phyloP scores from a whole-genome alignment of 106 monocot genomes.

The Xerophyta viscosa region DNA sequence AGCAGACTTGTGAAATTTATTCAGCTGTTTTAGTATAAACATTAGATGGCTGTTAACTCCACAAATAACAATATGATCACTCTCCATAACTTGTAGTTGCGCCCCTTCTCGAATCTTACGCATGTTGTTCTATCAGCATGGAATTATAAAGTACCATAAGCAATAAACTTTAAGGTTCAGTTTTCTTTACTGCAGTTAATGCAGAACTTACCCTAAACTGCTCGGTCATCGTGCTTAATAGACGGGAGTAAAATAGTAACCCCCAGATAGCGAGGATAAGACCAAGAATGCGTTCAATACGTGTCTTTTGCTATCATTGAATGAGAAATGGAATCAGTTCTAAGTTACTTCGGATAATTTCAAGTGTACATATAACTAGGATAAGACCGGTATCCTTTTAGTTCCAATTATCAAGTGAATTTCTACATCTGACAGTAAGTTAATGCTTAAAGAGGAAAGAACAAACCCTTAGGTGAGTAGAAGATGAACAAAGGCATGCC shows the following conservation, averaged over 20 bases:
- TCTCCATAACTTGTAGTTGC: slow-evolving; percentile 88
- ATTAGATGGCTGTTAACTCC: slow-evolving; percentile 89
- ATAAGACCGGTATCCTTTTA: too few relatives aligned
- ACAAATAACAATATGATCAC: slow-evolving; percentile 91
- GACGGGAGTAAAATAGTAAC: slow-evolving; percentile 89
- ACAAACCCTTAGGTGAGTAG: slow-evolving; percentile 86
- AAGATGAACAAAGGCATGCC: slow-evolving; percentile 97
- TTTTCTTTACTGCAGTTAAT: too few relatives aligned
- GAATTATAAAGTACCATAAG: too few relatives aligned
- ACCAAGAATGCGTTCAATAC: slow-evolving; percentile 81
- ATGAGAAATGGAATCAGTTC: neutral
- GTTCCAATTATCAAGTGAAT: too few relatives aligned
- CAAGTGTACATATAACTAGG: too few relatives aligned
- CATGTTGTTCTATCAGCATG: slow-evolving; percentile 68
- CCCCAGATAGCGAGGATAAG: slow-evolving; percentile 92
- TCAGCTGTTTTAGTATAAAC: slow-evolving; percentile 87
- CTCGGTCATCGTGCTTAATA: slow-evolving; percentile 87
- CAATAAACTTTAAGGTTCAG: too few relatives aligned
- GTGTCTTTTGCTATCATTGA: slow-evolving; percentile 88
- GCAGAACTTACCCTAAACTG: slow-evolving; percentile 86
- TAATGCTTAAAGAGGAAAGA: too few relatives aligned
- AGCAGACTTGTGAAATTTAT: slow-evolving; percentile 86
- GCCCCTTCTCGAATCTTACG: slow-evolving; percentile 96
- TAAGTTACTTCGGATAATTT: too few relatives aligned
- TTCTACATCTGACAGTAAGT: too few relatives aligned